Conservation (phyloP, 306 rosid species). For the Casuarina cunninghamiana region DNA sequence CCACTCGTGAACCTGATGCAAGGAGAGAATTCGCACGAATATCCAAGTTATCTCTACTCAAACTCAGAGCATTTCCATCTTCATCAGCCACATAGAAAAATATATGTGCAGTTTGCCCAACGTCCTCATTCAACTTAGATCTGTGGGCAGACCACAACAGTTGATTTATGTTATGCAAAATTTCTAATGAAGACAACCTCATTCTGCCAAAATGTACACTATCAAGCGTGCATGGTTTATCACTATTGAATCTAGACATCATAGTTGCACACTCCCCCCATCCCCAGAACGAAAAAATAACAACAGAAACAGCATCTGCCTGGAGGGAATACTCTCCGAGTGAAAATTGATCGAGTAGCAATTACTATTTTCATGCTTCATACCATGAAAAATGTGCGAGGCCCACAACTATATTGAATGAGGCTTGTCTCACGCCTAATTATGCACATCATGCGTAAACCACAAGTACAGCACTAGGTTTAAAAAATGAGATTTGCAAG, state of each 20-base stretch:
- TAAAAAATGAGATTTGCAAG: neutral
- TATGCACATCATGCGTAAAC: neutral
- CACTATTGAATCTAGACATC: neutral
- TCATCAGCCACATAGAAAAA: constrained; percentile 97
- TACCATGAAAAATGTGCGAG: neutral
- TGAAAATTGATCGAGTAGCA: neutral
- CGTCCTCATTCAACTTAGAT: constrained; percentile 49
- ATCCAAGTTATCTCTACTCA: constrained; percentile 51
- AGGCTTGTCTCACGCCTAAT: neutral
- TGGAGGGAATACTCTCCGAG: neutral
- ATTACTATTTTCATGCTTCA: neutral
- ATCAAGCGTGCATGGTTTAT: neutral
- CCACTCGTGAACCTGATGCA: constrained; percentile 73
- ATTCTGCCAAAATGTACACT: constrained; percentile 3
- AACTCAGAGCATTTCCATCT: constrained; percentile 57
- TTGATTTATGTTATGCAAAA: constrained; percentile 4
- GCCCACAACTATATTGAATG: neutral
- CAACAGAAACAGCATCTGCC: neutral
- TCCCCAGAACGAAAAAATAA: neutral
- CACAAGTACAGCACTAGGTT: neutral
- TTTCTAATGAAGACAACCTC: constrained; percentile 13
- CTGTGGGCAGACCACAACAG: constrained; percentile 49
- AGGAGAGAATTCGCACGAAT: constrained; percentile 55
- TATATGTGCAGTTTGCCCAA: constrained; percentile 55
- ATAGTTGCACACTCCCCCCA: neutral